phyloP scores from a whole-genome alignment of 352 stramenopile species.

The Poterioochromonas sp. region DNA sequence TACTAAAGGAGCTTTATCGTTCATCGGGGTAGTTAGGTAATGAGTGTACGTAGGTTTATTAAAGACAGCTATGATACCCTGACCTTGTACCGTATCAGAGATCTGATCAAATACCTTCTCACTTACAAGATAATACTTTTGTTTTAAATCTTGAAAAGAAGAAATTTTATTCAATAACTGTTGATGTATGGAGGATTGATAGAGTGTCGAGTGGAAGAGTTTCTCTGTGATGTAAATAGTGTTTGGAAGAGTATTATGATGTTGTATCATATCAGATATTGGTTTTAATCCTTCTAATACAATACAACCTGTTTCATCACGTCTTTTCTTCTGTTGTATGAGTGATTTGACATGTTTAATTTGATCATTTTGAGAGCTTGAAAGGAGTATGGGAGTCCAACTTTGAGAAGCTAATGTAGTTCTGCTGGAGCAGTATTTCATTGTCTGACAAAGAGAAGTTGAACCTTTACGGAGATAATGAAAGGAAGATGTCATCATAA shows the following conservation, averaged over 20 bases:
- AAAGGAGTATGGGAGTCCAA: not conserved
- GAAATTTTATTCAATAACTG: not conserved
- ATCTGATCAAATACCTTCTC: not conserved
- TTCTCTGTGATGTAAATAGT: not conserved
- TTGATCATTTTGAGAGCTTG: not conserved
- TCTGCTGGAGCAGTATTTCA: too few species aligned
- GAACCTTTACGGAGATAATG: too few species aligned
- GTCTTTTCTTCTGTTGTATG: not conserved
- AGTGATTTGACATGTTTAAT: conserved; percentile 5
- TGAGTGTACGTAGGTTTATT: not conserved
- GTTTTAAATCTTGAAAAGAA: not conserved
- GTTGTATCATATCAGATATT: not conserved
- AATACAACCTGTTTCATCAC: not conserved
- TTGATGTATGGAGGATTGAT: not conserved
- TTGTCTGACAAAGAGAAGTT: too few species aligned
- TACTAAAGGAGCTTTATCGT: not conserved
- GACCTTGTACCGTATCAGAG: not conserved
- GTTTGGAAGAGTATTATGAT: not conserved
- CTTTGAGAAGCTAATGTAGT: not conserved
- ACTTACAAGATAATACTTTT: not conserved
- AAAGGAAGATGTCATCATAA: too few species aligned
- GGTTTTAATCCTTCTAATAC: conserved; percentile 5
- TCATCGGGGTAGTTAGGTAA: not conserved
- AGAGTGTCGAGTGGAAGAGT: not conserved
- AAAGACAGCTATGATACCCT: not conserved